Evolutionary conservation across 805 yeast genomes (phyloP).

Genomic region (Candida sakaeoensis): DNA sequence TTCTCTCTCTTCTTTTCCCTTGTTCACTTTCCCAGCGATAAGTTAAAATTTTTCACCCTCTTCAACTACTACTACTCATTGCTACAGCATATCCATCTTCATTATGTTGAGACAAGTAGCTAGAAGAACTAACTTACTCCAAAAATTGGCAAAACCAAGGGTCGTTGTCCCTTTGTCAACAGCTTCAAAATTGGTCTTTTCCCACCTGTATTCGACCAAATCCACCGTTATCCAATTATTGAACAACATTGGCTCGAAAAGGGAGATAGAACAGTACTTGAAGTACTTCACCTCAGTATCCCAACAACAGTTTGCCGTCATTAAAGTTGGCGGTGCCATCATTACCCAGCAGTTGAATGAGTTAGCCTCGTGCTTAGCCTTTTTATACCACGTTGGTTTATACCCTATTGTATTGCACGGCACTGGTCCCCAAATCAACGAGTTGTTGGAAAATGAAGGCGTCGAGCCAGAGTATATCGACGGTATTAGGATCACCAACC

Average conservation of each 20-base stretch:
- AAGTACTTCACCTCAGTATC: constrained; percentile 95
- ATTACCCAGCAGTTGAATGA: constrained; percentile 92
- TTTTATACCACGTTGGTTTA: constrained; percentile 93
- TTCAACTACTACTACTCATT: not conserved
- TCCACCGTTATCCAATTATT: constrained; percentile 93
- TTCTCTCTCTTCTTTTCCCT: not conserved
- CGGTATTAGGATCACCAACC: constrained; percentile 94
- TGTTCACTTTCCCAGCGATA: too few species aligned
- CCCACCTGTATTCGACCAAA: constrained; percentile 55
- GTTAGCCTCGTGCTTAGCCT: constrained; percentile 92
- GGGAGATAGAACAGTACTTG: constrained; percentile 97
- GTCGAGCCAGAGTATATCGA: constrained; percentile 94
- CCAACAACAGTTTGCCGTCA: constrained; percentile 96
- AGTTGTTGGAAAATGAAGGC: constrained; percentile 86
- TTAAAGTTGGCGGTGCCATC: constrained; percentile 98
- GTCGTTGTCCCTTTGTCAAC: not conserved
- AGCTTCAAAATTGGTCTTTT: not conserved
- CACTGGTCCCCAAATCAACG: constrained; percentile 98
- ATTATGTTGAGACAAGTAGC: constrained; percentile 19
- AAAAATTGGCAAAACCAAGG: not conserved
- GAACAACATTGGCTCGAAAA: constrained; percentile 93
- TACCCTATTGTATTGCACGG: constrained; percentile 97
- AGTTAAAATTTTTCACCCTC: constrained; percentile 1
- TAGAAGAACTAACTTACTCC: constrained; percentile 8
- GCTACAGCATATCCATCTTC: not conserved